Conservation (phyloP, 2,329 filamentous ascomycete species). For the Aschersonia sp. region DNA sequence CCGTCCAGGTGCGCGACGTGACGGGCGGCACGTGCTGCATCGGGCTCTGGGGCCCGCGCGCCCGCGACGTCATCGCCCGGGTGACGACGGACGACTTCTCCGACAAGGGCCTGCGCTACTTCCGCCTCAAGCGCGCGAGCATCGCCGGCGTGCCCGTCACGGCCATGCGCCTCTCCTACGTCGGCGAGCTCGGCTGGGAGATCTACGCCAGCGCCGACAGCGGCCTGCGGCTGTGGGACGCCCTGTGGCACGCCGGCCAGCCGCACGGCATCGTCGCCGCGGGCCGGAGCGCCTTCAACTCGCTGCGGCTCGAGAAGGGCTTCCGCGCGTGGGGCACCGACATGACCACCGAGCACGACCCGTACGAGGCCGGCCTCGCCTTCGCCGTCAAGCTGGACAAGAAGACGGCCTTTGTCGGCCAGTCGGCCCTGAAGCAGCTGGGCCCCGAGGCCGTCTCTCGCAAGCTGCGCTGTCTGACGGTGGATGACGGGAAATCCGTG, state of each 20-base stretch:
- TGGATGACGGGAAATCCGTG: constrained; percentile 41
- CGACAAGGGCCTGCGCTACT: constrained; percentile 31
- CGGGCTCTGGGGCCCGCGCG: constrained; percentile 46
- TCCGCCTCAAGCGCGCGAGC: constrained; percentile 29
- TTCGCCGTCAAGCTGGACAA: constrained; percentile 33
- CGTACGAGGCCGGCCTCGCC: constrained; percentile 41
- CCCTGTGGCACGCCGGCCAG: constrained; percentile 37
- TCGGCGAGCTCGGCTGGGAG: constrained; percentile 49
- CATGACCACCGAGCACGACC: constrained; percentile 45
- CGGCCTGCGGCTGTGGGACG: constrained; percentile 43
- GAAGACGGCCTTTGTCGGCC: constrained; percentile 31
- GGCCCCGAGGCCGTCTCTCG: constrained; percentile 19
- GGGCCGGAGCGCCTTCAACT: constrained; percentile 41
- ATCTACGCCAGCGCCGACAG: constrained; percentile 45
- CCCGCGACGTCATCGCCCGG: constrained; percentile 32
- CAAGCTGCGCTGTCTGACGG: constrained; percentile 31
- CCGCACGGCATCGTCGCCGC: constrained; percentile 40
- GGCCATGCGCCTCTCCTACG: constrained; percentile 40
- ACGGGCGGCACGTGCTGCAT: constrained; percentile 45
- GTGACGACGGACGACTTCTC: constrained; percentile 31
- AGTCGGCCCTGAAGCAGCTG: constrained; percentile 27
- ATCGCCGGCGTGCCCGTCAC: constrained; percentile 42
- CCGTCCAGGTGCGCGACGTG: constrained; percentile 39
- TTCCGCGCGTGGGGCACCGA: constrained; percentile 42
- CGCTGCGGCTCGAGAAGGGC: constrained; percentile 44